Evolutionary conservation across 1,284 basidiomycete genomes (phyloP), one percentile per base, ranked within the genome.

Genomic region (Papiliotrema nemorosa): DNA sequence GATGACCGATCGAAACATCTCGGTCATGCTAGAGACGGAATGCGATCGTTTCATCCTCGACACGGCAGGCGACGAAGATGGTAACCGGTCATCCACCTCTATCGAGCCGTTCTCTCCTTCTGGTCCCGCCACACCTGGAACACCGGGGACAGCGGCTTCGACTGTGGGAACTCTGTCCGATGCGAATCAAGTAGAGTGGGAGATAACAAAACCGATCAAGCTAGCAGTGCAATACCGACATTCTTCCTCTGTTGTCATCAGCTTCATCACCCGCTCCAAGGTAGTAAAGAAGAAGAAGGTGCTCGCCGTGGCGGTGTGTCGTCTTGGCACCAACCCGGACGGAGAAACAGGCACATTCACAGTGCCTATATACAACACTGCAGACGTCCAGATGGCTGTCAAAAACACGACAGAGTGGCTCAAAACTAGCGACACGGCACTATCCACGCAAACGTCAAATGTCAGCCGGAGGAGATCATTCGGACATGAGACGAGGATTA

Each of bases 151-250:
- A 10, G 16, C 45, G 18, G 20, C 12, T 7, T 47, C 36, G 20
- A n/a, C 26, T 29, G 10, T n/a, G 7, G 25, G 13, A 7, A 18
- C 5, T 9, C 10, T 12, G 6, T 27, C 26, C 20, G 29, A 29
- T 33, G n/a, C 45, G 5, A 21, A 35, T 18, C 44, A 53, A 26
- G 49, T 55, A 37, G 52, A 65, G 25, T 72, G 65, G 63, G 52
- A 54, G 21, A 35, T 69, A 22, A 34, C 44, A 4, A 43, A 51
- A 9, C 60, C 62, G 0, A 54, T 61, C 25, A 58, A 59, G 5
- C 54, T 76, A 20, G 73, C 72, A 1, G 61, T 72, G 10, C 52
- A 67, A 54, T 76, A 75, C 55, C 65, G 74, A 35, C 70, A 72
- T 55, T 70, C 70, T 2, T 72, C 70, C 46, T 67, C 66, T 0